Base-by-base conservation (phyloP, 345 rosid species). In the Erucastrum elatum region DNA sequence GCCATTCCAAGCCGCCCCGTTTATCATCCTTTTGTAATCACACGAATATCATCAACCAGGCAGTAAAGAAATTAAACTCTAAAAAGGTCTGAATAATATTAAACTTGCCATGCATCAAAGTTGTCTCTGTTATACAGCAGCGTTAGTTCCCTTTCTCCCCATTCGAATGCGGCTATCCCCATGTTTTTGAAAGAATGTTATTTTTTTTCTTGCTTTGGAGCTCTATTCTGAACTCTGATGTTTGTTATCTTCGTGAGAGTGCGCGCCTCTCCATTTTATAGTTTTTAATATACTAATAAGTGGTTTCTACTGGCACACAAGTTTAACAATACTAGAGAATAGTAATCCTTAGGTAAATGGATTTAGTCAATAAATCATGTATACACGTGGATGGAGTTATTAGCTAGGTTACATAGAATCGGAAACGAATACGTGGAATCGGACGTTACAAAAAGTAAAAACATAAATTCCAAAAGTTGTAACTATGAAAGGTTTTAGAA, bases 101-200 rank as follows among this genome's bases (percentile, higher is more conserved):
- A 65, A 65, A 65, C 68, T 65, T 65, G 51, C 51, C 68, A 65
- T 3, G 29, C 0, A 37, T 66, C 70, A 39, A 6, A 39, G 13
- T 21, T 11, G n/a, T 37, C 70, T 21, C 53, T 66, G 31, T 39
- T 66, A 4, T 66, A 29, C 55, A 66, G 31, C 53, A 66, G 31
- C 53, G 16, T 66, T 29, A 66, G 53, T 39, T 39, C 16, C 15
- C 13, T 21, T n/a, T 66, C 10, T 66, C 15, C 70, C 70, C 70
- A 66, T 66, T 66, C 2, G 11, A 37, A 66, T 37, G 55, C 70
- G 2, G 27, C 53, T 10, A 21, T 66, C 55, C 70, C 70, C 70
- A 66, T 66, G 37, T 37, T 61, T 11, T 29, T 2, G 6, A 46
- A 46, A 16, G 55, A 46, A 46, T 46, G 7, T 46, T 46, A 4